A percentile compares a stretch with the other conserved stretches of the same genome.
Evolutionary conservation across 2,329 filamentous ascomycete species (phyloP).

Genomic region (Metarhizium anisopliae): DNA sequence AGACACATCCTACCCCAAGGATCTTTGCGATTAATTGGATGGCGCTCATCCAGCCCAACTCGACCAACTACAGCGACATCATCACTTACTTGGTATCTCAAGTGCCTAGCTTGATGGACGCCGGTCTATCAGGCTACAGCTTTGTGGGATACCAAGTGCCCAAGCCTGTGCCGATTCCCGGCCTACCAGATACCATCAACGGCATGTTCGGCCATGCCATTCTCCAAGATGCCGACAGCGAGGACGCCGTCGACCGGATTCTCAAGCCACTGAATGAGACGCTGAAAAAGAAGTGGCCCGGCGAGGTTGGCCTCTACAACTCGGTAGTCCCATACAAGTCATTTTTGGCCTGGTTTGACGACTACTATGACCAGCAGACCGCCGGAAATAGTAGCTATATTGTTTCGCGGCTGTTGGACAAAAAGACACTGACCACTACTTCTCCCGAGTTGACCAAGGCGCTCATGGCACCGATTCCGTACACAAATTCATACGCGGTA

Average conservation of each 20-base stretch:
- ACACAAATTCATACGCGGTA: not conserved
- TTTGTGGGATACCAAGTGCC: too few species aligned
- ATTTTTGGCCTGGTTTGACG: not conserved
- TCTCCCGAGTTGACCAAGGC: too few species aligned
- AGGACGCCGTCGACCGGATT: not conserved
- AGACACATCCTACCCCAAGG: not conserved
- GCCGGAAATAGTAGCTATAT: not conserved
- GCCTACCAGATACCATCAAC: not conserved
- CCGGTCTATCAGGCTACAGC: too few species aligned
- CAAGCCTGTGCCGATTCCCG: conserved; percentile 2
- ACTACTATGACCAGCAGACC: not conserved
- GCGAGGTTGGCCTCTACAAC: not conserved
- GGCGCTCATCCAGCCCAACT: conserved; percentile 9
- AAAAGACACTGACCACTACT: not conserved
- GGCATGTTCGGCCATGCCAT: not conserved
- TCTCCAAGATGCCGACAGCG: not conserved
- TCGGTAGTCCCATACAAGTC: not conserved
- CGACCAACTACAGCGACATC: too few species aligned
- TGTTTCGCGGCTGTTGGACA: not conserved
- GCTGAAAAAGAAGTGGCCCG: not conserved
- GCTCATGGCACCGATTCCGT: too few species aligned
- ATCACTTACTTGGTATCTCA: too few species aligned
- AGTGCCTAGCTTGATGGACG: too few species aligned
- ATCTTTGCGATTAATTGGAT: not conserved
- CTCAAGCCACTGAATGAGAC: not conserved